phyloP scores from a whole-genome alignment of 2,329 filamentous ascomycete species.

The Sphaerulina populicola region DNA sequence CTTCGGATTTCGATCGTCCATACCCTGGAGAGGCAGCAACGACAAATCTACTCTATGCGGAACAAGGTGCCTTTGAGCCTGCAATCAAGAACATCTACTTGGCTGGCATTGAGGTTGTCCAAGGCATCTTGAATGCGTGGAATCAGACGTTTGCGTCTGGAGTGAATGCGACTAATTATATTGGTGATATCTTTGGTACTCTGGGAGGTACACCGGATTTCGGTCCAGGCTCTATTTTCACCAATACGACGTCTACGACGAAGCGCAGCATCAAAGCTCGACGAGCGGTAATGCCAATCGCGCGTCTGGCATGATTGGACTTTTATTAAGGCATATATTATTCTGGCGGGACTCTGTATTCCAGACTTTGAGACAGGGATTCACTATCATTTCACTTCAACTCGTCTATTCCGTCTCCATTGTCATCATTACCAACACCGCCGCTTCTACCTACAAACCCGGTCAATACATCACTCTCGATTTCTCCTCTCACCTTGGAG shows the following conservation, averaged over 20 bases:
- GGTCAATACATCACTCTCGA: constrained; percentile 74
- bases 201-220: constrained; percentile 44
- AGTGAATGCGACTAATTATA: constrained; percentile 54
- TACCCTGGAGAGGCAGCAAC: constrained; percentile 50
- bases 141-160: constrained; percentile 50
- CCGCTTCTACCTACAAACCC: constrained; percentile 55
- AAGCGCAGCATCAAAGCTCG: background rate
- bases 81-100: constrained; percentile 52
- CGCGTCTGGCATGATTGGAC: too few relatives aligned
- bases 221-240: constrained; percentile 18
- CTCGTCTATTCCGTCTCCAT: too few relatives aligned
- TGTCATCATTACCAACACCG: too few relatives aligned
- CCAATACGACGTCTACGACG: background rate
- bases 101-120: constrained; percentile 45
- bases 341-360: constrained; percentile 64
- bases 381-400: constrained; percentile 53
- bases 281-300: background rate
- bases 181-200: constrained; percentile 55
- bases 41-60: constrained; percentile 51
- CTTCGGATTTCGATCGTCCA: constrained; percentile 63
- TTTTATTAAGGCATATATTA: too few relatives aligned
- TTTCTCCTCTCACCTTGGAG: constrained; percentile 60
- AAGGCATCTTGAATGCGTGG: constrained; percentile 57
- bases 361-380: constrained; percentile 65
- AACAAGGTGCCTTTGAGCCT: constrained; percentile 57